A percentile compares a stretch with the other conserved stretches of the same genome.
These are phyloP conservation scores for Ceratobasidium papillatum DNA, from an alignment of 1,284 basidiomycete genomes.

Conservation along the genomic window DNA sequence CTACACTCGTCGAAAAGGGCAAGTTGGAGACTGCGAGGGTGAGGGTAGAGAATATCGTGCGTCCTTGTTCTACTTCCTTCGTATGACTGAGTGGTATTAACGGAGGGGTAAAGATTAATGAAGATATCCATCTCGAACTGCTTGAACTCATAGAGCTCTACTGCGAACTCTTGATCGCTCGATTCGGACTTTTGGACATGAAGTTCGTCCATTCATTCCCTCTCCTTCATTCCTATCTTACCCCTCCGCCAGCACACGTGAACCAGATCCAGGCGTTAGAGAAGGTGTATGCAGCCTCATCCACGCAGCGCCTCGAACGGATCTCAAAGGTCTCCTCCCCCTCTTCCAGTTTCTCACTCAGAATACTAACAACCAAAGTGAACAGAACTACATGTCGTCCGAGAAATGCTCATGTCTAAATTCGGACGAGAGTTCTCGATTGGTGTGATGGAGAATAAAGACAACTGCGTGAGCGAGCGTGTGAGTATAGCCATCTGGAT, in stretches of 20 bases:
- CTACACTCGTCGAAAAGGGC: conserved; percentile 76
- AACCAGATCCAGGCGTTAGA: conserved; percentile 82
- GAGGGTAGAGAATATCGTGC: conserved; percentile 72
- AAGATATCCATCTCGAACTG: conserved; percentile 86
- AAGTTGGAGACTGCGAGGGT: conserved; percentile 85
- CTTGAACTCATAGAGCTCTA: conserved; percentile 94
- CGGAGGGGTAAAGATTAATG: conserved; percentile 64
- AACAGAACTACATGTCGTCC: conserved; percentile 86
- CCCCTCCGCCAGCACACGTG: conserved; percentile 63
- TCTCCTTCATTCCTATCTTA: not conserved
- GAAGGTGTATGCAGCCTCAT: conserved; percentile 76
- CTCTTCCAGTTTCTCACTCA: conserved; percentile 2
- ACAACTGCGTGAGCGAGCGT: conserved; percentile 79
- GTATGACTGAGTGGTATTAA: not conserved
- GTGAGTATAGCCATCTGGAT: conserved; percentile 58
- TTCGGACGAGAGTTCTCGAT: conserved; percentile 85
- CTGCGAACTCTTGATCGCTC: conserved; percentile 88
- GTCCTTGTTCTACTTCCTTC: not conserved
- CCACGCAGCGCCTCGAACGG: conserved; percentile 89
- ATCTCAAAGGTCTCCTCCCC: conserved; percentile 74
- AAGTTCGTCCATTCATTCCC: conserved; percentile 59
- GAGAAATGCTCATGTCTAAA: conserved; percentile 95
- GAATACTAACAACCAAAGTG: not conserved
- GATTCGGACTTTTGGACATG: conserved; percentile 91
- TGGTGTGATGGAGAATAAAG: conserved; percentile 82